A percentile compares a stretch with the other conserved stretches of the same genome.
These are phyloP conservation scores for Chlamydomonas schloesseri DNA, from an alignment of 139 green algal genomes.

Conservation along the genomic window DNA sequence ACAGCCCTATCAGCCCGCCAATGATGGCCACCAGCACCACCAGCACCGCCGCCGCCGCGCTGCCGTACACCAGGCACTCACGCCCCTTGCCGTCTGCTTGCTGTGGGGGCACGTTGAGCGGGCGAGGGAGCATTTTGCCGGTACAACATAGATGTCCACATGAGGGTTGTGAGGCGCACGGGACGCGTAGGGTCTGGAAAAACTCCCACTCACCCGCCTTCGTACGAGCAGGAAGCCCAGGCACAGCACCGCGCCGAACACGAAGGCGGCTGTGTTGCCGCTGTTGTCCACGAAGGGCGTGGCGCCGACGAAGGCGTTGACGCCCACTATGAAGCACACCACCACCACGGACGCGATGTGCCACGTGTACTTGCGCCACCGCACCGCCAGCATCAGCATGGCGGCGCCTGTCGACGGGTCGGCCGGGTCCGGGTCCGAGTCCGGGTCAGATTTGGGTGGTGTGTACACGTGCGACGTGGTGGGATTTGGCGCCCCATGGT, in stretches of 20 bases:
- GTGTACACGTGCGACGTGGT: no score
- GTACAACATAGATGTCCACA: no score
- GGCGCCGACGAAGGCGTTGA: conserved; percentile 46
- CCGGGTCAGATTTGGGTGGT: no score
- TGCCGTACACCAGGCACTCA: background rate
- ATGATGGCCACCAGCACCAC: conserved; percentile 20
- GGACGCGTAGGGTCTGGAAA: no score
- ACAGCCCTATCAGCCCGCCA: conserved; percentile 30
- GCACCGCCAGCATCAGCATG: background rate
- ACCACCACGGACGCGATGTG: background rate
- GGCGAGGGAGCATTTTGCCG: no score
- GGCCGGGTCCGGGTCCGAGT: no score
- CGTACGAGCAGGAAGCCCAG: conserved; percentile 4
- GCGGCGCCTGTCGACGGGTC: conserved; percentile 35
- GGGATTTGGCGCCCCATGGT: no score
- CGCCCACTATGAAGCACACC: conserved; percentile 11
- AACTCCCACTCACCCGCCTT: conserved; percentile 4
- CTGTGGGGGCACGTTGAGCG: background rate
- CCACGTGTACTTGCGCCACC: conserved; percentile 1
- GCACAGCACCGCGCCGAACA: conserved; percentile 13
- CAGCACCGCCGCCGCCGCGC: background rate
- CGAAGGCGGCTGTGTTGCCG: conserved; percentile 42
- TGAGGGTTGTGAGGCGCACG: no score
- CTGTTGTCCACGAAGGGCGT: conserved; percentile 55
- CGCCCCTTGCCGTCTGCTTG: background rate